Base-by-base conservation (phyloP, 2,329 filamentous ascomycete genomes). In the Aspergillus sp. region DNA sequence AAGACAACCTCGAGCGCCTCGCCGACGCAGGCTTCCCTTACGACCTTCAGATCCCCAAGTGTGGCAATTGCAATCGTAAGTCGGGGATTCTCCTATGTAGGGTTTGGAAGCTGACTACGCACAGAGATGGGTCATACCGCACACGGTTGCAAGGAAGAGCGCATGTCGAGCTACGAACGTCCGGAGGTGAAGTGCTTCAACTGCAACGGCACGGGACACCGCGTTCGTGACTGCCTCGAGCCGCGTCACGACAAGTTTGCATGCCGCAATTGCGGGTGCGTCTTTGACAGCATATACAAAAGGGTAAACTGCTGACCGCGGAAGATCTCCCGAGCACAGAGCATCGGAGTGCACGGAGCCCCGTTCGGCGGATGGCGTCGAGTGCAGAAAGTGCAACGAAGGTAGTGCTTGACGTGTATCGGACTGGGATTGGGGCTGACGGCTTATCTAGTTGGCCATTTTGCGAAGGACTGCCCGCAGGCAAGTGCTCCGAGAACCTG, bases 191-290 rank as follows among this genome's bases (percentile, higher is more conserved):
- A 63, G 29, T 75, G 71, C 47, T 56, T 60, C 34, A 69, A 71
- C 40, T 75, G 69, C 43, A 53, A 49, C 13, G 55, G 58, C 15
- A 31, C 52, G 11, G 68, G 68, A 12, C 68, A 72, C 44, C 64
- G 67, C 40, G 61, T 60, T 43, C 67, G 67, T 32, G 66, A 70
- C 38, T 71, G 67, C 44, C 44, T 49, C 6, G 47, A 61, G 34
- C 31, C 47, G 13, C 65, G 63, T 29, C 46, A 44, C 27, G 54
- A 60, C 38, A 53, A 48, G 31, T 56, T 49, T 32, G 55, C 58
- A 16, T 75, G 71, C 52, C 71, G 68, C 44, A 71, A 75, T 37
- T 74, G 71, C 57, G 65, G 69, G 51, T 66, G 52, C 33, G 57
- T 30, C 12, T 5, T 8, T 10, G 8, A 6, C 12, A 5, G 13